Evolutionary conservation across 2,329 filamentous ascomycete species (phyloP).

Genomic region (Davidsoniella australis): DNA sequence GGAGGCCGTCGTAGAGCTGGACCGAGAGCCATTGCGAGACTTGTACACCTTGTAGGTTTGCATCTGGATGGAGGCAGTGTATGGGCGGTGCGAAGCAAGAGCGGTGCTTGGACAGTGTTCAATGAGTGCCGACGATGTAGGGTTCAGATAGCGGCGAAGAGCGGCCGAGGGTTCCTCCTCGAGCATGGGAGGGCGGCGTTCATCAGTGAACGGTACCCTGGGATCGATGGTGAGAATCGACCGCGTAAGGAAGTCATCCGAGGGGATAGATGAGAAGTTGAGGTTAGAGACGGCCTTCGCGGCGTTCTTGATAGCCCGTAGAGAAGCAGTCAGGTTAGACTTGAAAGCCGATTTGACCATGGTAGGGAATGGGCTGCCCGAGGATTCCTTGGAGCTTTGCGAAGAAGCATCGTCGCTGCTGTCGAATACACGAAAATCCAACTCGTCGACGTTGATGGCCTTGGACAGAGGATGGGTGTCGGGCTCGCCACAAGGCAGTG

Average conservation of each 20-base stretch:
- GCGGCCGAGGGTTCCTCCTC: slow-evolving; percentile 49
- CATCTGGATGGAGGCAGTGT: slow-evolving; percentile 54
- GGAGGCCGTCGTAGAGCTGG: slow-evolving; percentile 16
- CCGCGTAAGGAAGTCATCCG: slow-evolving; percentile 49
- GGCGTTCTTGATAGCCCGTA: slow-evolving; percentile 45
- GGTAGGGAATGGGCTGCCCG: slow-evolving; percentile 7
- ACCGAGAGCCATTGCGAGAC: slow-evolving; percentile 22
- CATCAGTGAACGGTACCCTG: slow-evolving; percentile 48
- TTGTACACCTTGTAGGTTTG: slow-evolving; percentile 48
- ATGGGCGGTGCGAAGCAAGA: slow-evolving; percentile 22
- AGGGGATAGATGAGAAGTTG: slow-evolving; percentile 45
- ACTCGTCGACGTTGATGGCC: slow-evolving; percentile 30
- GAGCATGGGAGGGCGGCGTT: slow-evolving; percentile 43
- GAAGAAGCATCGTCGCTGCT: slow-evolving; percentile 11
- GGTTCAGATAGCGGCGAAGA: slow-evolving; percentile 50
- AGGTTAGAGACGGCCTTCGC: slow-evolving; percentile 46
- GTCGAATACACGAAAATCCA: slow-evolving; percentile 20
- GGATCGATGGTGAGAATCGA: slow-evolving; percentile 52
- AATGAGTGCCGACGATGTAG: slow-evolving; percentile 22
- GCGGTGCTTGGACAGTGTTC: slow-evolving; percentile 14
- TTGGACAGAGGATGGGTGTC: slow-evolving; percentile 35
- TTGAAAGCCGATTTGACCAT: slow-evolving; percentile 34
- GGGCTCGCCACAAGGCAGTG: slow-evolving; percentile 34
- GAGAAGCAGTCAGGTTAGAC: slow-evolving; percentile 50
- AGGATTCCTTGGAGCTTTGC: neutral